Percentiles rank a stretch among this genome's conserved stretches.
Conservation (phyloP, 2,329 filamentous ascomycete species). For the Trichoderma endophyticum region DNA sequence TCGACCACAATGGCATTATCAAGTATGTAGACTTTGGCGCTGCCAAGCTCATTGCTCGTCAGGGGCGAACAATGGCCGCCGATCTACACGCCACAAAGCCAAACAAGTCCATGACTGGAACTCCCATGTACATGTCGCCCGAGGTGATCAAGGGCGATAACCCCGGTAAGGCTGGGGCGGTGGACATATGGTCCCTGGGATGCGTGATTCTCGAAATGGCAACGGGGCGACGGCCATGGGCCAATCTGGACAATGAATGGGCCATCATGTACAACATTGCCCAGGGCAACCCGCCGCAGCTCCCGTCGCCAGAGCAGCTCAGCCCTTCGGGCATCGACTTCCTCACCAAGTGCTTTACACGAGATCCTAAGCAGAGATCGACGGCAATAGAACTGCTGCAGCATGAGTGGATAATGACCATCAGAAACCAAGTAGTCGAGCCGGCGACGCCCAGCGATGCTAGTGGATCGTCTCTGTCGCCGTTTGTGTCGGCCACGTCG, state of each 20-base stretch:
- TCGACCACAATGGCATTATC: constrained; percentile 96
- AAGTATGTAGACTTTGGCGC: constrained; percentile 99
- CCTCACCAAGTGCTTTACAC: constrained; percentile 77
- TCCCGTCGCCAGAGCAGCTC: constrained; percentile 79
- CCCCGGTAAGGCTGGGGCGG: constrained; percentile 75
- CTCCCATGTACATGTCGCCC: constrained; percentile 99
- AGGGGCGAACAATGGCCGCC: constrained; percentile 76
- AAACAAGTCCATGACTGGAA: constrained; percentile 93
- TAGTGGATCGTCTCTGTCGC: constrained; percentile 41
- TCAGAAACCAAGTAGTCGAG: constrained; percentile 63
- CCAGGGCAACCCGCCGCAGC: constrained; percentile 85
- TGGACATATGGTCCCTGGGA: constrained; percentile 94
- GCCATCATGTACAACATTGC: constrained; percentile 99
- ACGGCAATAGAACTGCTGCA: constrained; percentile 86
- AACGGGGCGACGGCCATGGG: constrained; percentile 91
- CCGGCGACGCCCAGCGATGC: constrained; percentile 60
- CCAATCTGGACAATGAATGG: constrained; percentile 96
- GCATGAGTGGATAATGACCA: constrained; percentile 82
- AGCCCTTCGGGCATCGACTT: constrained; percentile 85
- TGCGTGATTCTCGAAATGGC: constrained; percentile 98
- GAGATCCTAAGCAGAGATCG: constrained; percentile 74
- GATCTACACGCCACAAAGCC: constrained; percentile 59
- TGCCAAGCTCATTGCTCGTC: constrained; percentile 91
- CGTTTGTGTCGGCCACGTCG: constrained; percentile 32
- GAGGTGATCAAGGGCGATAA: constrained; percentile 94